Conservation (phyloP, 345 rosid species). For the Dipteronia dyeriana region DNA sequence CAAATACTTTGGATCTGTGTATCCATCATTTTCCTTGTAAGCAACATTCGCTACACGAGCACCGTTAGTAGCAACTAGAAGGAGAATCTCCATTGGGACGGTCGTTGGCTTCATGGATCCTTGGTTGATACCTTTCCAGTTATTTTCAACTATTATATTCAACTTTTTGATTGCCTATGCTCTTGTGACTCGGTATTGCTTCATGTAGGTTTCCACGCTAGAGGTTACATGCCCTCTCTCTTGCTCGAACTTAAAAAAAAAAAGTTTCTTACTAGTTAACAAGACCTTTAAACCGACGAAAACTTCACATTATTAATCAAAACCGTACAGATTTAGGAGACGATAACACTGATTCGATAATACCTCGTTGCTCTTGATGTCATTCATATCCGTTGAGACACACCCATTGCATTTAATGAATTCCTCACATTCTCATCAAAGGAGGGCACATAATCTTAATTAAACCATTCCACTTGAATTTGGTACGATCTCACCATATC, state of each 20-base stretch:
- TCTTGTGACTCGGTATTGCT: conserved; percentile 1
- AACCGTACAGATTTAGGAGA: too few relatives aligned
- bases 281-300: too few relatives aligned
- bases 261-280: too few relatives aligned
- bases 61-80: background rate
- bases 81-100: background rate
- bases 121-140: background rate
- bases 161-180: conserved; percentile 7
- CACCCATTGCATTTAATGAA: too few relatives aligned
- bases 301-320: too few relatives aligned
- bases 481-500: too few relatives aligned
- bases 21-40: background rate
- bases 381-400: too few relatives aligned
- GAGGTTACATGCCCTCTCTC: background rate
- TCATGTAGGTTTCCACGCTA: background rate
- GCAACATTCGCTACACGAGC: background rate
- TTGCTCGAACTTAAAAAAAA: background rate
- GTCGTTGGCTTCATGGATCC: conserved; percentile 13
- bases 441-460: too few relatives aligned
- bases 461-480: too few relatives aligned
- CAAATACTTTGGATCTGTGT: background rate
- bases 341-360: too few relatives aligned
- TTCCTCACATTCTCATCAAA: too few relatives aligned
- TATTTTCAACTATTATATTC: background rate
- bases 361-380: too few relatives aligned